Base-by-base conservation (phyloP, 371 early-diverging fungal species). In the Mucor velutinosus region DNA sequence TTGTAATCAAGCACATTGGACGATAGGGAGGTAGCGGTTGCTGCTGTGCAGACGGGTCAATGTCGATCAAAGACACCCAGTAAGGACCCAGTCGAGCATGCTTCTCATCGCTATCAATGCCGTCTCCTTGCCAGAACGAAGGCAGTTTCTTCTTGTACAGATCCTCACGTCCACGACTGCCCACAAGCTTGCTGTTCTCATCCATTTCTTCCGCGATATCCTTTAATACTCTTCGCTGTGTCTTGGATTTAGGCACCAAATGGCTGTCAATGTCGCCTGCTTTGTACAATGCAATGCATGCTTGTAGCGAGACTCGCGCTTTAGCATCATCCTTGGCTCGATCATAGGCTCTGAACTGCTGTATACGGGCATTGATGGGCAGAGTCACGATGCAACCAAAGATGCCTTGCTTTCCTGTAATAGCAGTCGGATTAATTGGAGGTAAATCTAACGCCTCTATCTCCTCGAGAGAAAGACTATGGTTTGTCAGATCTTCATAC, bases 191-290 rank as follows among this genome's bases (percentile, higher is more conserved):
- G 8, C 79, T 83, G 29, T 83, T 76, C 14, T 76, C 75, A 62
- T 78, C 82, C 1, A 55, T 15, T 17, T 75, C 57, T 3, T 67
- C 57, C 0, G 49, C 67, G 66, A 75, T 59, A 6, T 77, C 74
- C 47, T 69, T 73, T 15, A 77, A 65, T 60, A 71, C 59, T 25
- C 84, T 79, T 5, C 66, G 66, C 7, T 61, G 66, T 12, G 27
- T 53, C 29, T 68, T 69, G 15, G 65, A 69, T 0, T 93, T 56
- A 4, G 64, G 94, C 7, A 88, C 53, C 25, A 97, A 77, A 49
- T 89, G 79, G 41, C 95, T 93, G 67, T 92, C 85, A 27, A 96
- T 78, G 1, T 87, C 91, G 1, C 90, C 89, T 2, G 75, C 51
- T 32, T 69, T 68, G 58, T 92, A 90, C 5, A 97, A 79, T 58